Percentiles rank a stretch among this genome's conserved stretches.
These are phyloP conservation scores for Jaltomata sinuosa DNA, from an alignment of 257 asterid species.

Conservation along the genomic window DNA sequence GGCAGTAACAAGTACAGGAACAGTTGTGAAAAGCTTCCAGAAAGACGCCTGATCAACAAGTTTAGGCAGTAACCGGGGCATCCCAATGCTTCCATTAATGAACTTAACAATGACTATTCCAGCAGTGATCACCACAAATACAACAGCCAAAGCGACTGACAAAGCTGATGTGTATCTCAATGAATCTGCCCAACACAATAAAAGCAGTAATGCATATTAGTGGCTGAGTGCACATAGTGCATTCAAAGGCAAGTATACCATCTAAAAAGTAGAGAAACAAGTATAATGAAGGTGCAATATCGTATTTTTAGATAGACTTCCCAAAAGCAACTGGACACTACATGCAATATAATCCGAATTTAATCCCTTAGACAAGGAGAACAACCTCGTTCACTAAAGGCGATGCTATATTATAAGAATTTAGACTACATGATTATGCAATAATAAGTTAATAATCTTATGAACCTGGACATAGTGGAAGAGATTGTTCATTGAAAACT, in stretches of 20 bases:
- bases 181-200: conserved; percentile 43
- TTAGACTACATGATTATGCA: background rate
- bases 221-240: background rate
- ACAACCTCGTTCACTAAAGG: background rate
- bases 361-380: background rate
- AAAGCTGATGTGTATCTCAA: conserved; percentile 83
- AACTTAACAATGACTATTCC: conserved; percentile 56
- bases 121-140: conserved; percentile 74
- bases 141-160: conserved; percentile 71
- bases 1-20: conserved; percentile 81
- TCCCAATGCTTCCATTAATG: conserved; percentile 63
- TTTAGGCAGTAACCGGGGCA: conserved; percentile 64
- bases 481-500: background rate
- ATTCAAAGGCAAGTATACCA: background rate
- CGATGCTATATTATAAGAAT: background rate
- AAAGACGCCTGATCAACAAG: conserved; percentile 74
- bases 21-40: conserved; percentile 82
- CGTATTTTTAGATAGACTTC: background rate
- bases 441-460: background rate
- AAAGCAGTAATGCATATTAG: background rate
- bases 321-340: background rate
- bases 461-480: background rate
- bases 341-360: background rate
- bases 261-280: background rate
- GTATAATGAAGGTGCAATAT: background rate